Conservation (phyloP, 192 early-diverging fungal genomes). For the Podila horticola region DNA sequence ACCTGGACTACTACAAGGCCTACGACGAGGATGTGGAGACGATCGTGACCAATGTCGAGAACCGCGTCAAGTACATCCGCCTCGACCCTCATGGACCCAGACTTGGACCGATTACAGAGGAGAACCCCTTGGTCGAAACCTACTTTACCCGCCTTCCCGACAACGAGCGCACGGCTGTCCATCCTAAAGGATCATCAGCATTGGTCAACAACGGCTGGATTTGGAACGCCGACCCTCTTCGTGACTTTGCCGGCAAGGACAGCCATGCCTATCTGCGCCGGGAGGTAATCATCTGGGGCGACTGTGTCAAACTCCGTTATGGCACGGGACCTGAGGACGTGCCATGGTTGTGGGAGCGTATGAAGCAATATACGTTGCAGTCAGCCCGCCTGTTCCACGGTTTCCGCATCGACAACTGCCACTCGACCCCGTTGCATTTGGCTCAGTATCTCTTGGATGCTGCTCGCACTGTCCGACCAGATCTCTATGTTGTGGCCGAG, state of each 20-base stretch:
- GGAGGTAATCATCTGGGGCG: slow-evolving; percentile 98
- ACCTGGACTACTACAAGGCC: slow-evolving; percentile 85
- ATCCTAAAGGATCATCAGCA: slow-evolving; percentile 74
- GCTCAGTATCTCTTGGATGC: slow-evolving; percentile 92
- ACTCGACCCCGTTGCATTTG: slow-evolving; percentile 96
- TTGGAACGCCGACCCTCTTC: slow-evolving; percentile 89
- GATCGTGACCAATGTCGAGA: slow-evolving; percentile 79
- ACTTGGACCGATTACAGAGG: slow-evolving; percentile 76
- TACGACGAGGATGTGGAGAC: slow-evolving; percentile 82
- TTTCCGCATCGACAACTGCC: slow-evolving; percentile 99
- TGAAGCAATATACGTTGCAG: slow-evolving; percentile 86
- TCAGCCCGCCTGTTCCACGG: slow-evolving; percentile 94
- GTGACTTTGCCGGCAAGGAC: slow-evolving; percentile 91
- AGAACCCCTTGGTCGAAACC: slow-evolving; percentile 92
- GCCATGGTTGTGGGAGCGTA: slow-evolving; percentile 97
- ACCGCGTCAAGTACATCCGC: slow-evolving; percentile 85
- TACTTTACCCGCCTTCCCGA: slow-evolving; percentile 90
- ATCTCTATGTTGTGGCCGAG: slow-evolving; percentile 98
- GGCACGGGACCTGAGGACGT: slow-evolving; percentile 84
- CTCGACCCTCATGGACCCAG: slow-evolving; percentile 90
- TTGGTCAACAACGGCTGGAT: slow-evolving; percentile 99
- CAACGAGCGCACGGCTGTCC: slow-evolving; percentile 59
- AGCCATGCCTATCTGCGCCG: slow-evolving; percentile 93
- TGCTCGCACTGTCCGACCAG: slow-evolving; percentile 84
- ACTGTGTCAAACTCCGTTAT: slow-evolving; percentile 99